These are phyloP conservation scores for Ustilago nuda DNA, from an alignment of 1,284 basidiomycete genomes.

Conservation along the genomic window DNA sequence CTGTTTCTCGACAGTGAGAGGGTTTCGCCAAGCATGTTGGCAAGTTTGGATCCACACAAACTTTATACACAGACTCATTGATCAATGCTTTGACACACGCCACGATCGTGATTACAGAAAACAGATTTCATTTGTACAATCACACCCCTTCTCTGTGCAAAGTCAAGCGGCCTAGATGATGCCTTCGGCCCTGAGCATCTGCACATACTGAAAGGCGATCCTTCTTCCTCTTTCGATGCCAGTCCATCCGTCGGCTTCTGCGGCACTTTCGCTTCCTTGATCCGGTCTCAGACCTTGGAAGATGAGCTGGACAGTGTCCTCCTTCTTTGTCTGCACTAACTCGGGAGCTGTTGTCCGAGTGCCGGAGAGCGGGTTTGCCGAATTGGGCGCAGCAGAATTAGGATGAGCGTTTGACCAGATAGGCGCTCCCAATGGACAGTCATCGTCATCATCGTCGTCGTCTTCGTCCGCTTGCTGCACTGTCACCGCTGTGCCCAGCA, in stretches of 20 bases:
- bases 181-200: slow-evolving; percentile 49
- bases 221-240: slow-evolving; percentile 46
- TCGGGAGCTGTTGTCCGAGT: neutral
- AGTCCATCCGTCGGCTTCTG: slow-evolving; percentile 28
- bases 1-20: neutral
- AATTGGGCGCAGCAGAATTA: slow-evolving; percentile 2
- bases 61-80: neutral
- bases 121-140: neutral
- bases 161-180: slow-evolving; percentile 30
- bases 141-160: neutral
- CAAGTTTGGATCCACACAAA: neutral
- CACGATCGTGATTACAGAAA: slow-evolving; percentile 1
- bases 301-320: slow-evolving; percentile 37
- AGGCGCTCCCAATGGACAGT: slow-evolving; percentile 42
- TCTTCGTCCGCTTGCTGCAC: slow-evolving; percentile 45
- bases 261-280: neutral
- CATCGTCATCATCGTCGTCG: slow-evolving; percentile 52
- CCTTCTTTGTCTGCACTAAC: slow-evolving; percentile 12
- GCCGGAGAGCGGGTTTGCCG: slow-evolving; percentile 1
- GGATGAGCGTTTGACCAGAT: slow-evolving; percentile 19
- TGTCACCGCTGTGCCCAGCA: slow-evolving; percentile 35
- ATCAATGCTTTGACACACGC: slow-evolving; percentile 3
- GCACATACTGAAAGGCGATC: slow-evolving; percentile 50
- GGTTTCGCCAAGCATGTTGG: neutral
- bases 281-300: slow-evolving; percentile 44